Conservation (phyloP, 495 filamentous ascomycete genomes). For the Penicillium flavigenum region DNA sequence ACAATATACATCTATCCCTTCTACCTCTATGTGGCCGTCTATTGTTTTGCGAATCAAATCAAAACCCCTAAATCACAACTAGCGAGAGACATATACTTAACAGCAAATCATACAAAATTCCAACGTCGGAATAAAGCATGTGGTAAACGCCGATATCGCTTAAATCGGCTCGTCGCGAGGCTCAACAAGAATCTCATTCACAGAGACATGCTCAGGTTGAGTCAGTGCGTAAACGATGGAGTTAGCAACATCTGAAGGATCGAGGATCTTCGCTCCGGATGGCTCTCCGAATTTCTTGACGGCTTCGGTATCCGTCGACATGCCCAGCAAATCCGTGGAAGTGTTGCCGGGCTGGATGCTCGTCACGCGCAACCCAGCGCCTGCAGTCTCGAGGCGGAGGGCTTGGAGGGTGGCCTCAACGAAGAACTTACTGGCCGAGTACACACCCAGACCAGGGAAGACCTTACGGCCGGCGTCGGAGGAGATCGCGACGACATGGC, state of each 20-base stretch:
- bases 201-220: constrained; percentile 64
- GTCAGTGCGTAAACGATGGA: constrained; percentile 63
- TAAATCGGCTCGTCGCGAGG: constrained; percentile 69
- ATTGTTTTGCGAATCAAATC: constrained; percentile 4
- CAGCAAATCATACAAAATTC: constrained; percentile 4
- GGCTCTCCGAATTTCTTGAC: constrained; percentile 69
- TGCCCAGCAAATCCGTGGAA: constrained; percentile 59
- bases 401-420: constrained; percentile 68
- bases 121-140: neutral
- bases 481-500: constrained; percentile 68
- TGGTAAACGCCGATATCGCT: neutral
- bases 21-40: constrained; percentile 7
- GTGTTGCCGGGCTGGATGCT: constrained; percentile 67
- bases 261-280: constrained; percentile 61
- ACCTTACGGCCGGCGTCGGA: constrained; percentile 70
- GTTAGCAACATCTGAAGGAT: constrained; percentile 61
- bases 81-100: constrained; percentile 1
- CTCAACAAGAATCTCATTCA: constrained; percentile 72
- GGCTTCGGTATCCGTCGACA: constrained; percentile 66
- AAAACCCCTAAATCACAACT: constrained; percentile 5
- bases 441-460: constrained; percentile 71
- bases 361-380: constrained; percentile 61
- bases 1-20: constrained; percentile 5
- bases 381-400: constrained; percentile 65
- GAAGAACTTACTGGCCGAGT: constrained; percentile 72